Base-by-base conservation (phyloP, 2,329 filamentous ascomycete species). In the Stachybotrys chartarum region DNA sequence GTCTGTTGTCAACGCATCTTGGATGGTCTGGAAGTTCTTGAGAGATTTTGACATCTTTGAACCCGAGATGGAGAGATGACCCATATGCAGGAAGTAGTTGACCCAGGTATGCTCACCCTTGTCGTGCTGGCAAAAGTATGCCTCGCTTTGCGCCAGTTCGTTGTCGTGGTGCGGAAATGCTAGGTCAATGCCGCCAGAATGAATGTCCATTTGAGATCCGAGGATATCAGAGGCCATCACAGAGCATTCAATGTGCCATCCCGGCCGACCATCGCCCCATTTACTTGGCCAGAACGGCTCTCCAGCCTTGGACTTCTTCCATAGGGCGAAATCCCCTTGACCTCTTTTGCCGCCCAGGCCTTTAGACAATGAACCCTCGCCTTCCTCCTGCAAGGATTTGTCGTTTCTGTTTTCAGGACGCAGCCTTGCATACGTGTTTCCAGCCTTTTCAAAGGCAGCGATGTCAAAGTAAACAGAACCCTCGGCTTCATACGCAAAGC, bases 231-330 rank as follows among this genome's bases (percentile, higher is more conserved):
- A 93, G 0, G 92, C 91, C 93, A 97, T 97, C 16, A 91, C 91
- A 1, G 88, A 92, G 83, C 93, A 97, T 75, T 97, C 92, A 65
- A 97, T 97, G 67, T 97, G 93, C 93, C 93, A 97, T 17, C 93
- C 93, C 1, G 93, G 93, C 49, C 93, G 80, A 5, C 92, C 92
- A 55, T 85, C 79, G 5, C 93, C 91, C 92, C 93, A 97, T 4
- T 85, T 85, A 63, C 88, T 94, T 6, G 85, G 79, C 93, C 93
- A 97, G 61, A 84, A 88, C 0, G 93, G 93, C 77, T 97, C 93
- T 48, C 93, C 93, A 14, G 90, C 84, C 73, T 96, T 97, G 1
- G 88, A 92, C 54, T 87, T 85, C 70, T 97, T 97, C 92, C 91
- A 97, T 1, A 97, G 76, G 1, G 91, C 92, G 72, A 97, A 97